phyloP scores from a whole-genome alignment of 2,329 filamentous ascomycete genomes.

The Dothideomycetes sp. region DNA sequence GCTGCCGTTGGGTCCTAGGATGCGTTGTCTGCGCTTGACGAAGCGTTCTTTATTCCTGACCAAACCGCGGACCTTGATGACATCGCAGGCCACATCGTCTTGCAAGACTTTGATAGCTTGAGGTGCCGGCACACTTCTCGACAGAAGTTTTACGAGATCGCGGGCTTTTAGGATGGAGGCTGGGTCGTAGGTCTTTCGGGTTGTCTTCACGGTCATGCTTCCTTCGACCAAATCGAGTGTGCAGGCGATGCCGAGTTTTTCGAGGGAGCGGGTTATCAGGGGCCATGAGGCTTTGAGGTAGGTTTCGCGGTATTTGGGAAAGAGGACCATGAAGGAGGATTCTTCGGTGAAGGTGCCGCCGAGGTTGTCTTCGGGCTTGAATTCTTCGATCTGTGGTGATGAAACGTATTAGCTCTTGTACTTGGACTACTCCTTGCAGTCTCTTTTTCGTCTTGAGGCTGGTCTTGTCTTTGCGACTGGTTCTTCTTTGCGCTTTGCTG shows the following conservation, averaged over 20 bases:
- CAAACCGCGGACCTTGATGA: slow-evolving; percentile 88
- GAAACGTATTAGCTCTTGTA: slow-evolving; percentile 10
- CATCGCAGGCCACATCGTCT: slow-evolving; percentile 82
- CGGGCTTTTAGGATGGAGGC: slow-evolving; percentile 87
- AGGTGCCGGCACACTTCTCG: slow-evolving; percentile 82
- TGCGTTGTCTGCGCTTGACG: slow-evolving; percentile 85
- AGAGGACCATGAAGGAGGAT: slow-evolving; percentile 74
- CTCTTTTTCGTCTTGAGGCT: too few species aligned
- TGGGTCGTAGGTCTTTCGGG: slow-evolving; percentile 82
- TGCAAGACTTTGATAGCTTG: slow-evolving; percentile 92
- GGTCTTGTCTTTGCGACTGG: too few species aligned
- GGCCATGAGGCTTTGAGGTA: slow-evolving; percentile 93
- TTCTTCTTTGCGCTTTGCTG: background rate
- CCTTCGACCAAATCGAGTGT: slow-evolving; percentile 91
- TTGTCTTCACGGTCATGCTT: slow-evolving; percentile 94
- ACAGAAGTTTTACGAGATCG: slow-evolving; percentile 86
- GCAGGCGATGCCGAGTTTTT: slow-evolving; percentile 81
- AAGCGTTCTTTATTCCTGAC: slow-evolving; percentile 93
- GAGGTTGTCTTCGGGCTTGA: slow-evolving; percentile 75
- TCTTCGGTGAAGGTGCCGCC: slow-evolving; percentile 86
- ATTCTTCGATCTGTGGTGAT: slow-evolving; percentile 57
- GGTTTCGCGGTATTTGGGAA: slow-evolving; percentile 92
- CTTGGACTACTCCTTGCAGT: too few species aligned
- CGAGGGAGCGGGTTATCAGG: slow-evolving; percentile 74
- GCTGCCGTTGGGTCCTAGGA: slow-evolving; percentile 81